These are phyloP conservation scores for Aspergillus uvarum DNA, from an alignment of 2,329 filamentous ascomycete species.

Conservation along the genomic window DNA sequence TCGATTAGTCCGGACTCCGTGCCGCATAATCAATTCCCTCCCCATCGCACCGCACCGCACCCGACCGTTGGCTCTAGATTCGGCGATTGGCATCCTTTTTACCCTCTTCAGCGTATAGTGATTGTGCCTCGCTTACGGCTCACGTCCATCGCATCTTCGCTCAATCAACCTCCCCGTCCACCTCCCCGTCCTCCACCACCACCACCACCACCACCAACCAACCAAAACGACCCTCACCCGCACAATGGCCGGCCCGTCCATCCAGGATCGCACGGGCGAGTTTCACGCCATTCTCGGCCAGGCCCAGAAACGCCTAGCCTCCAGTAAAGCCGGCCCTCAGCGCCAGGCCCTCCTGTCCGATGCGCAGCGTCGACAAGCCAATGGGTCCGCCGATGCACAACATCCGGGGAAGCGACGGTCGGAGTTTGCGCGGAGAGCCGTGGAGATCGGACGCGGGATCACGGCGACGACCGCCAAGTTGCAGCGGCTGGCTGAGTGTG, in stretches of 20 bases:
- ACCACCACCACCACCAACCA: too few relatives aligned
- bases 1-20: slow-evolving; percentile 29
- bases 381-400: slow-evolving; percentile 57
- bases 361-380: slow-evolving; percentile 60
- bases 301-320: slow-evolving; percentile 75
- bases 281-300: slow-evolving; percentile 89
- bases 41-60: background rate
- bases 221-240: background rate
- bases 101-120: background rate
- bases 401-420: slow-evolving; percentile 58
- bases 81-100: background rate
- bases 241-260: slow-evolving; percentile 63
- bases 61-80: slow-evolving; percentile 4
- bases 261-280: slow-evolving; percentile 95
- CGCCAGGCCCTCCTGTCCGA: slow-evolving; percentile 76
- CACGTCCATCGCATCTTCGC: background rate
- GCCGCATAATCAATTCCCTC: background rate
- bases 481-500: slow-evolving; percentile 83
- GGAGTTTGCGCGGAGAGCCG: slow-evolving; percentile 89
- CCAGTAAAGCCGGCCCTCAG: slow-evolving; percentile 74
- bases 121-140: background rate
- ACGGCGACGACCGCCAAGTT: slow-evolving; percentile 91
- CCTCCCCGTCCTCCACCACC: too few relatives aligned
- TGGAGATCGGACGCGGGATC: slow-evolving; percentile 89
- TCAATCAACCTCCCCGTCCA: background rate